A percentile compares a stretch with the other conserved stretches of the same genome.
phyloP scores from a whole-genome alignment of 2,329 filamentous ascomycete species.

The Aspergillus sp. region DNA sequence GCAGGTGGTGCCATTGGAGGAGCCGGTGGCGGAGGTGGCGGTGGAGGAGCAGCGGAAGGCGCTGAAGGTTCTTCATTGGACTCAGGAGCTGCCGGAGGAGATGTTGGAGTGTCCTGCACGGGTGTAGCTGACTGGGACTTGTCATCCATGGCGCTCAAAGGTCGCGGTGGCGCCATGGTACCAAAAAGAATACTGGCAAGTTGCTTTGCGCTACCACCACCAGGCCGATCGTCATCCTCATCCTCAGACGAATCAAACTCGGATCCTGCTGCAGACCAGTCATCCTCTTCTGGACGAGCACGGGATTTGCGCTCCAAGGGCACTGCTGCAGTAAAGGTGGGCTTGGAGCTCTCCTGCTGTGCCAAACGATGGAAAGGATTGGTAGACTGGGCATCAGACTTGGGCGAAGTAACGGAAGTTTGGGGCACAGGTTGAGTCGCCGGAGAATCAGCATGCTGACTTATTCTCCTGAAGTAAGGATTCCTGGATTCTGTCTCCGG shows the following conservation, averaged over 20 bases:
- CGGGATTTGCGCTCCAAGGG: conserved; percentile 48
- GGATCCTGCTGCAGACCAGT: conserved; percentile 78
- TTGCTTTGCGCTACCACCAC: conserved; percentile 80
- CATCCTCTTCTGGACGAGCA: conserved; percentile 57
- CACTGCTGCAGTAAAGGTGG: conserved; percentile 47
- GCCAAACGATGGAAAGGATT: conserved; percentile 93
- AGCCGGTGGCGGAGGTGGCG: conserved; percentile 32
- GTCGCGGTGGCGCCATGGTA: conserved; percentile 90
- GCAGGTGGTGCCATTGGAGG: conserved; percentile 27
- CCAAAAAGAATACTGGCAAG: conserved; percentile 93
- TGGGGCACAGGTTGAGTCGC: conserved; percentile 42
- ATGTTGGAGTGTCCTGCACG: conserved; percentile 35
- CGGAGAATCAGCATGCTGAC: conserved; percentile 58
- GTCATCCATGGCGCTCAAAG: conserved; percentile 75
- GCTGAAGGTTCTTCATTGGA: conserved; percentile 16
- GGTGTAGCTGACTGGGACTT: conserved; percentile 50
- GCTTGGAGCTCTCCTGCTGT: conserved; percentile 50
- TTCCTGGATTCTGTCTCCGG: conserved; percentile 80
- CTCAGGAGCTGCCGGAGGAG: conserved; percentile 30
- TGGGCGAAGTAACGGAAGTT: conserved; percentile 31
- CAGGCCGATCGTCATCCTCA: conserved; percentile 72
- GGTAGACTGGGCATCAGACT: conserved; percentile 62
- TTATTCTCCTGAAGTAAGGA: conserved; percentile 88
- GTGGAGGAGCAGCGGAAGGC: conserved; percentile 23
- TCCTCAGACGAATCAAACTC: conserved; percentile 67